A percentile compares a stretch with the other conserved stretches of the same genome.
Evolutionary conservation across 306 rosid species (phyloP).

Genomic region (Prosopis cineraria): DNA sequence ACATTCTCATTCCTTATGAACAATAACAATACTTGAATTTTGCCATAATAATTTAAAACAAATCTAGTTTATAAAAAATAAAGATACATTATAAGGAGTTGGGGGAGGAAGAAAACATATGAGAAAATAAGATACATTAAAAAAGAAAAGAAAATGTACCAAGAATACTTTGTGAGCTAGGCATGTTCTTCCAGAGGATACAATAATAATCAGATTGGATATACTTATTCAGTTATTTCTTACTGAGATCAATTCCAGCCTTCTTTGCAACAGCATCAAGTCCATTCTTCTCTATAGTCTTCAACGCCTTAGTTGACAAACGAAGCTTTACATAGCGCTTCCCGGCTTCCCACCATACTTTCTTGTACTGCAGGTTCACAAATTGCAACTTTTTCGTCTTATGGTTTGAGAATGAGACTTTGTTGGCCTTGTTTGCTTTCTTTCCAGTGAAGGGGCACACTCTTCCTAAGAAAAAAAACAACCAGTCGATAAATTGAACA

Average conservation of each 20-base stretch:
- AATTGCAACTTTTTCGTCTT: slow-evolving; percentile 91
- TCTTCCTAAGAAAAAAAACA: slow-evolving; percentile 56
- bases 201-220: slow-evolving; percentile 21
- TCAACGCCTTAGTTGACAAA: slow-evolving; percentile 86
- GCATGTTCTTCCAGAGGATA: slow-evolving; percentile 18
- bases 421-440: slow-evolving; percentile 87
- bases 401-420: slow-evolving; percentile 81
- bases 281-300: slow-evolving; percentile 95
- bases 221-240: slow-evolving; percentile 45
- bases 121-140: slow-evolving; percentile 1
- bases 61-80: neutral
- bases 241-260: slow-evolving; percentile 90
- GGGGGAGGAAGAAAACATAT: neutral
- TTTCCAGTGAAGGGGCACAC: slow-evolving; percentile 90
- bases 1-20: neutral
- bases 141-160: neutral
- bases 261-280: slow-evolving; percentile 96
- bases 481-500: neutral
- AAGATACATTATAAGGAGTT: neutral
- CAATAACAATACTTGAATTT: neutral
- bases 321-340: slow-evolving; percentile 90
- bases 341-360: slow-evolving; percentile 98
- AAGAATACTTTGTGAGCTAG: slow-evolving; percentile 10
- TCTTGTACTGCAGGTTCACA: slow-evolving; percentile 94
- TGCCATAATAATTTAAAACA: neutral